Conservation (phyloP, 2,329 filamentous ascomycete genomes). For the Amauroascus niger region DNA sequence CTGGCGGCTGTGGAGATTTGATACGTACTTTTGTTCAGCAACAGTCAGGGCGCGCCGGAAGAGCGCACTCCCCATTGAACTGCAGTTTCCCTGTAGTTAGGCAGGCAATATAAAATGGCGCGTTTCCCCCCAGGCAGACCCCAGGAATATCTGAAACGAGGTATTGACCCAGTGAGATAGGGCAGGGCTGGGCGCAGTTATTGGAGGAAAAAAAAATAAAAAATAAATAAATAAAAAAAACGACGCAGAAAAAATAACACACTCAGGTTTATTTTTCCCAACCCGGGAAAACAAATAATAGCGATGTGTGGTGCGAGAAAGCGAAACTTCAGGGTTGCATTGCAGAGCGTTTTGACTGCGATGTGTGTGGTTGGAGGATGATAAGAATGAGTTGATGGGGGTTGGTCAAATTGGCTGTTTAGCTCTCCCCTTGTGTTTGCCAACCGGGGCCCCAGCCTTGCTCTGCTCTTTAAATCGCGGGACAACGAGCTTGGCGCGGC, state of each 20-base stretch:
- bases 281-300: background rate
- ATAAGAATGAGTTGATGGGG: no score
- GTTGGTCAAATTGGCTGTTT: constrained; percentile 8
- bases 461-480: background rate
- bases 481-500: constrained; percentile 9
- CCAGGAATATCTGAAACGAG: constrained; percentile 11
- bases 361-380: background rate
- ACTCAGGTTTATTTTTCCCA: background rate
- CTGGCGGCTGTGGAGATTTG: background rate
- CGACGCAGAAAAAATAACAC: constrained; percentile 3
- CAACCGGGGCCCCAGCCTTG: constrained; percentile 3
- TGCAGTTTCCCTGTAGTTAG: constrained; percentile 5
- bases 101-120: constrained; percentile 11
- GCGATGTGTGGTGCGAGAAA: constrained; percentile 4
- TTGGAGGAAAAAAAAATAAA: constrained; percentile 12
- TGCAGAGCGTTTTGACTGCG: background rate
- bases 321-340: constrained; percentile 9
- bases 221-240: no score
- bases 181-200: background rate
- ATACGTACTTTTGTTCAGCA: constrained; percentile 7
- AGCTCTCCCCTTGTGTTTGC: background rate
- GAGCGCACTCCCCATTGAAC: constrained; percentile 2
- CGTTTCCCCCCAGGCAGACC: constrained; percentile 4
- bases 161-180: constrained; percentile 4
- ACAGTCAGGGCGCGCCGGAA: background rate